A percentile compares a stretch with the other conserved stretches of the same genome.
Conservation (phyloP, 2,329 filamentous ascomycete species). For the Botrytis sinoallii region DNA sequence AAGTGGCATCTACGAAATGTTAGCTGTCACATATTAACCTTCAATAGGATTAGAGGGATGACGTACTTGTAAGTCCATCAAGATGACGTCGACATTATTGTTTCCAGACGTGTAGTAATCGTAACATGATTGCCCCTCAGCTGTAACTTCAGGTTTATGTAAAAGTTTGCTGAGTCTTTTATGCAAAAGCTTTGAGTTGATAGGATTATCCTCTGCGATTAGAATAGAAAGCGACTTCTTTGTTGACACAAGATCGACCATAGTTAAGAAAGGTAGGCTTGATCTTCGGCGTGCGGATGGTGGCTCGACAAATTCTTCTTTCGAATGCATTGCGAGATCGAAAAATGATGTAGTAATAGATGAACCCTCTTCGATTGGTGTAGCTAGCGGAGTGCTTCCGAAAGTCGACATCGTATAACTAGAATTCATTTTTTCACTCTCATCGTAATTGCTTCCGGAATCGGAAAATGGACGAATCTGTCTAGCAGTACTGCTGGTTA, state of each 20-base stretch:
- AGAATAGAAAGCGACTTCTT: constrained; percentile 48
- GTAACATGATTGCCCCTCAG: constrained; percentile 83
- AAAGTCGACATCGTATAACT: background rate
- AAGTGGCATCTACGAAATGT: constrained; percentile 72
- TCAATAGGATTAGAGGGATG: background rate
- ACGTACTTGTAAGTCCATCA: constrained; percentile 90
- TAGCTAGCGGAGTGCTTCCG: constrained; percentile 5
- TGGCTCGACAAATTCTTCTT: background rate
- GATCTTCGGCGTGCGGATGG: background rate
- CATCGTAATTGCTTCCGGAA: background rate
- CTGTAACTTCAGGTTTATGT: constrained; percentile 67
- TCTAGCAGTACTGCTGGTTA: background rate
- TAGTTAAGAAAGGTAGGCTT: background rate
- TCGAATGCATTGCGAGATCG: background rate
- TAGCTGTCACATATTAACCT: background rate
- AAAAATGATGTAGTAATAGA: constrained; percentile 4
- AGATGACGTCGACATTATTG: constrained; percentile 68
- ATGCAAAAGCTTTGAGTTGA: constrained; percentile 78
- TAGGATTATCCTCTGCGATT: constrained; percentile 85
- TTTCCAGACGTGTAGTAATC: constrained; percentile 62
- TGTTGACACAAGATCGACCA: background rate
- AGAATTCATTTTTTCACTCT: constrained; percentile 9
- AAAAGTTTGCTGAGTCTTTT: constrained; percentile 76
- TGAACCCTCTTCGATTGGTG: constrained; percentile 1
- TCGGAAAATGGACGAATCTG: background rate